These are phyloP conservation scores for Atkinsonella hypoxylon DNA, from an alignment of 2,329 filamentous ascomycete species.

Conservation along the genomic window DNA sequence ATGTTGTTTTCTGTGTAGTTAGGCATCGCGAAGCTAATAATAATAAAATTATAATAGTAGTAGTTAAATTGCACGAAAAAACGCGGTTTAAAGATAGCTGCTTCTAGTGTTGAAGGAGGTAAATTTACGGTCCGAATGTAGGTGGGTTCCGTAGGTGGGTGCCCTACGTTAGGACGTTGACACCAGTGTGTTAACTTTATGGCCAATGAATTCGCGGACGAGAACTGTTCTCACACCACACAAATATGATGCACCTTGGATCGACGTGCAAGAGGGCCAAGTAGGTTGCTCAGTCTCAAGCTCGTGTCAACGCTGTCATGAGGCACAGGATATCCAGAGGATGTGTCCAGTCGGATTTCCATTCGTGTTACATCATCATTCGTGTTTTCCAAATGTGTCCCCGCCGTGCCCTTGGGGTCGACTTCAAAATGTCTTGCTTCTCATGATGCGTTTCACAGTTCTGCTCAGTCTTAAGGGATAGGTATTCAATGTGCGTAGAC, in stretches of 20 bases:
- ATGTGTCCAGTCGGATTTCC: conserved; percentile 42
- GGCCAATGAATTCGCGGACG: conserved; percentile 32
- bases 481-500: conserved; percentile 32
- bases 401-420: conserved; percentile 27
- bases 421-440: conserved; percentile 24
- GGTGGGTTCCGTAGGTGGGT: too few species aligned
- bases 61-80: too few species aligned
- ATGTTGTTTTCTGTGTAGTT: too few species aligned
- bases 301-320: conserved; percentile 26
- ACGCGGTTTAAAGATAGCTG: too few species aligned
- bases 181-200: conserved; percentile 26
- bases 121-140: too few species aligned
- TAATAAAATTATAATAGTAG: too few species aligned
- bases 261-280: conserved; percentile 37
- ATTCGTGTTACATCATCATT: conserved; percentile 31
- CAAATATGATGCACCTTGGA: conserved; percentile 35
- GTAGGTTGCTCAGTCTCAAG: conserved; percentile 26
- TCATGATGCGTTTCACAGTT: conserved; percentile 33
- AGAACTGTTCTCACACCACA: conserved; percentile 36
- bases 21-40: too few species aligned
- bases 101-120: too few species aligned
- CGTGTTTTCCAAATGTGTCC: conserved; percentile 27
- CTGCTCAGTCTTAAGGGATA: conserved; percentile 35
- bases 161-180: conserved; percentile 31
- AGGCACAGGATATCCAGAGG: conserved; percentile 36